Evolutionary conservation across 345 rosid species (phyloP).

Genomic region (Orychophragmus violaceus): DNA sequence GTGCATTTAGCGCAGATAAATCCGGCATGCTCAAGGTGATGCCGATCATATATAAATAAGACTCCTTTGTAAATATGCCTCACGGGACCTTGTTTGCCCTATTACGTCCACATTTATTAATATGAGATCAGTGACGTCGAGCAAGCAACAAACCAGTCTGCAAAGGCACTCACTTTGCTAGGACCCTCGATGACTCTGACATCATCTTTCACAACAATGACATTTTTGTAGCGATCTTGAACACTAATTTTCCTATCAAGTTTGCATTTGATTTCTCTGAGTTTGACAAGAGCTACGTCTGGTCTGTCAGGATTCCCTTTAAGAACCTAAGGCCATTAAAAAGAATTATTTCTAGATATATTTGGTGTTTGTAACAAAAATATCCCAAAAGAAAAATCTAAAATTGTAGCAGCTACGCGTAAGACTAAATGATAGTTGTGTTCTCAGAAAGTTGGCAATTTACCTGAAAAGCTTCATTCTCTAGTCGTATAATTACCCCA

Average conservation of each 20-base stretch:
- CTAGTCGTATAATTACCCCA: slow-evolving; percentile 92
- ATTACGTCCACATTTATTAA: slow-evolving; percentile 1
- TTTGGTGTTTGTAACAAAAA: not conserved
- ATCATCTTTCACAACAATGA: slow-evolving; percentile 68
- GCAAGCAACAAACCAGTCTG: not conserved
- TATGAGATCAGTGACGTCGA: not conserved
- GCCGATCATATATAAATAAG: slow-evolving; percentile 76
- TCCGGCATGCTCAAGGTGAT: slow-evolving; percentile 97
- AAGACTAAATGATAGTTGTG: slow-evolving; percentile 7
- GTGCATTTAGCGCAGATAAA: slow-evolving; percentile 80
- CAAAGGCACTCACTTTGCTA: slow-evolving; percentile 58
- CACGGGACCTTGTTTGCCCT: slow-evolving; percentile 97
- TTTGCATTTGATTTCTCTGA: slow-evolving; percentile 94
- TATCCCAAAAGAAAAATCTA: not conserved
- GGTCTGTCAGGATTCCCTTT: slow-evolving; percentile 95
- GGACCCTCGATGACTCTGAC: slow-evolving; percentile 84
- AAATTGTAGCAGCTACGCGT: not conserved
- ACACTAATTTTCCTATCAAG: slow-evolving; percentile 66
- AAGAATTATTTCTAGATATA: slow-evolving; percentile 7
- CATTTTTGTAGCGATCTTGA: slow-evolving; percentile 66
- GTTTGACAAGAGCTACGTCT: slow-evolving; percentile 69
- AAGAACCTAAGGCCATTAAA: slow-evolving; percentile 45
- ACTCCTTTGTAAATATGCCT: slow-evolving; percentile 77
- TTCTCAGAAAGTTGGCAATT: not conserved
- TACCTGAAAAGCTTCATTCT: slow-evolving; percentile 95